Base-by-base conservation (phyloP, 148 eudicot species). In the Selenicereus undatus region DNA sequence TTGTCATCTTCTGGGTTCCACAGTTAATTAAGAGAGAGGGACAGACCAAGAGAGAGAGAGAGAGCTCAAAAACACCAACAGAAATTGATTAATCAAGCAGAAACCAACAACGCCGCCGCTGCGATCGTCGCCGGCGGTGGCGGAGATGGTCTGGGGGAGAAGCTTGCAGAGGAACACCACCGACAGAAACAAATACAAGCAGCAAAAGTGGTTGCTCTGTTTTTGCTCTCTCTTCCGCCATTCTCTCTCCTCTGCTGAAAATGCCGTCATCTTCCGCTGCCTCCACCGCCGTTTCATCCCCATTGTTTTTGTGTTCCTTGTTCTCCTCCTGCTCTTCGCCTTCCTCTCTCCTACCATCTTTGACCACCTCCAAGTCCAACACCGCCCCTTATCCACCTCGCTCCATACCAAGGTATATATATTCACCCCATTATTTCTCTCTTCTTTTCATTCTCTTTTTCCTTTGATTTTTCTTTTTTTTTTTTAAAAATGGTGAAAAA, bases 301-400 rank as follows among this genome's bases (percentile, higher is more conserved):
- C 86, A 83, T 24, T 84, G 75, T 72, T 82, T 82, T 52, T 83
- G 80, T 83, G 43, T 71, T 92, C 54, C 81, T 90, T 30, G 84
- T 82, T 78, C 80, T 88, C 78, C 69, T 82, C 62, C 51, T 88
- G 0, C 84, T 89, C 60, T 86, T 91, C 43, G 85, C 93, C 5
- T 86, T 89, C 78, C 81, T 89, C 42, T 93, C 88, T 32, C 94
- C 91, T 66, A 93, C 93, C 16, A 76, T 89, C 65, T 72, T 85
- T 75, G 80, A 78, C 52, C 87, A 84, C 42, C 87, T n/a, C n/a
- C n/a, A n/a, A n/a, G n/a, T 71, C 74, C 84, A 32, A 43, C 81
- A 22, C 77, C 73, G 50, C 20, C 21, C 50, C 8, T 14, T 43
- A 29, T 71, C 82, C 42, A 65, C 81, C 84, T 89, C 86, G 85